Percentiles rank a stretch among this genome's conserved stretches.
These are phyloP conservation scores for Leccinum fuscescens DNA, from an alignment of 1,284 basidiomycete species.

Conservation along the genomic window DNA sequence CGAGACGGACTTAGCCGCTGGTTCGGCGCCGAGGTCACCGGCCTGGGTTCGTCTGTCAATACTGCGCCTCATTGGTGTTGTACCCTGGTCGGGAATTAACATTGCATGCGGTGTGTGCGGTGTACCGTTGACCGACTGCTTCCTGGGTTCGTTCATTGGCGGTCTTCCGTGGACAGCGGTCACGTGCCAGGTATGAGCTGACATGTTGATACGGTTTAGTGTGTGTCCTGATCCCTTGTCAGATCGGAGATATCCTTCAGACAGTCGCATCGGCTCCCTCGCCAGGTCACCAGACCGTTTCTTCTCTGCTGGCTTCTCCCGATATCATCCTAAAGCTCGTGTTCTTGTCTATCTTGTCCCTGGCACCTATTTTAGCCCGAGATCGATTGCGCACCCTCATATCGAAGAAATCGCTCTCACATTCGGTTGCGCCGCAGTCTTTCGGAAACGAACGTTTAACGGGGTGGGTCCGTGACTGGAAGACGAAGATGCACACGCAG, in stretches of 20 bases:
- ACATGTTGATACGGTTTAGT: constrained; percentile 13
- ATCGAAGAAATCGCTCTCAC: constrained; percentile 36
- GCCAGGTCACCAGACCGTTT: constrained; percentile 66
- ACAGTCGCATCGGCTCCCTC: constrained; percentile 68
- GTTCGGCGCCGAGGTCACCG: constrained; percentile 46
- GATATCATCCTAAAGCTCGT: constrained; percentile 71
- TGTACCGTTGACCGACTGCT: constrained; percentile 71
- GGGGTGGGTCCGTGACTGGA: constrained; percentile 61
- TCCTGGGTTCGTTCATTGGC: constrained; percentile 79
- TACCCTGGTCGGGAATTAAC: constrained; percentile 94
- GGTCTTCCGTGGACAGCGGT: constrained; percentile 81
- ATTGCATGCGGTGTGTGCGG: constrained; percentile 89
- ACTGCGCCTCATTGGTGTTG: constrained; percentile 83
- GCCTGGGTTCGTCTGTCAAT: constrained; percentile 84
- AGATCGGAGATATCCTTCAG: constrained; percentile 83
- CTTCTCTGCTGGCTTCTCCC: constrained; percentile 68
- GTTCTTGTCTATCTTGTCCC: constrained; percentile 69
- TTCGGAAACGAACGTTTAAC: constrained; percentile 40
- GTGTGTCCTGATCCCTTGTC: constrained; percentile 15
- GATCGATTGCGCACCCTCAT: constrained; percentile 59
- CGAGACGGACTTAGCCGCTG: constrained; percentile 37
- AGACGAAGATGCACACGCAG: constrained; percentile 45
- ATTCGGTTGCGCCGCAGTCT: constrained; percentile 21
- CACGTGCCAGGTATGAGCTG: constrained; percentile 68
- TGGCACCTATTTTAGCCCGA: constrained; percentile 74